Evolutionary conservation across 148 eudicot genomes (phyloP).

Genomic region (Spergularia marina): DNA sequence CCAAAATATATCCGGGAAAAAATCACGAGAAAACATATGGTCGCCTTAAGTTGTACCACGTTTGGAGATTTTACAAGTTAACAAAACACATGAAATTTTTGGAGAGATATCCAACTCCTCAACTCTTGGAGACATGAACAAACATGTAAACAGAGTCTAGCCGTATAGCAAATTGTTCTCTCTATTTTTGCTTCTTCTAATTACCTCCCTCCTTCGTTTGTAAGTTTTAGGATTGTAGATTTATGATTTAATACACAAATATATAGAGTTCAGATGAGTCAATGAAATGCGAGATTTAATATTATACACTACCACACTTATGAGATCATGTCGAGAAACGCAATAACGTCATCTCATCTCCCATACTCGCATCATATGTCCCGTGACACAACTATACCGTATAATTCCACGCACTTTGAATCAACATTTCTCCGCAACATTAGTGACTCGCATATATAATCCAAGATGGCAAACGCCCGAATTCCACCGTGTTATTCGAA

Average conservation of each 20-base stretch:
- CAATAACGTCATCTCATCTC: no score
- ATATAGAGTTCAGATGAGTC: no score
- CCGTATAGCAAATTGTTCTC: neutral
- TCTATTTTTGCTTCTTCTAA: neutral
- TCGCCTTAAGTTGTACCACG: slow-evolving; percentile 45
- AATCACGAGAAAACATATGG: slow-evolving; percentile 38
- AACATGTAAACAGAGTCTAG: neutral
- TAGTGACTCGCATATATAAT: neutral
- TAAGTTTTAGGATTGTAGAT: slow-evolving; percentile 10
- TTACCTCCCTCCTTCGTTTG: neutral
- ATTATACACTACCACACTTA: no score
- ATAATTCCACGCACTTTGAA: no score
- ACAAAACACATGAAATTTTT: slow-evolving; percentile 17
- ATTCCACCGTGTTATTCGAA: no score
- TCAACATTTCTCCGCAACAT: no score
- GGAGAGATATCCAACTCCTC: slow-evolving; percentile 27
- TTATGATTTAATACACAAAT: neutral
- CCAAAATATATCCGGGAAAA: slow-evolving; percentile 39
- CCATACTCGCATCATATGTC: no score
- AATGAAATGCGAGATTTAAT: no score
- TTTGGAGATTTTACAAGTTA: slow-evolving; percentile 34
- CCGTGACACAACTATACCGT: no score
- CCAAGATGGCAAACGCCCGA: neutral
- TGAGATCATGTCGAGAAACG: no score
- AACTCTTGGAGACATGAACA: slow-evolving; percentile 12